Percentiles rank a stretch among this genome's conserved stretches.
Evolutionary conservation across 129 eudicot species (phyloP).

Genomic region (Cynara cardunculus): DNA sequence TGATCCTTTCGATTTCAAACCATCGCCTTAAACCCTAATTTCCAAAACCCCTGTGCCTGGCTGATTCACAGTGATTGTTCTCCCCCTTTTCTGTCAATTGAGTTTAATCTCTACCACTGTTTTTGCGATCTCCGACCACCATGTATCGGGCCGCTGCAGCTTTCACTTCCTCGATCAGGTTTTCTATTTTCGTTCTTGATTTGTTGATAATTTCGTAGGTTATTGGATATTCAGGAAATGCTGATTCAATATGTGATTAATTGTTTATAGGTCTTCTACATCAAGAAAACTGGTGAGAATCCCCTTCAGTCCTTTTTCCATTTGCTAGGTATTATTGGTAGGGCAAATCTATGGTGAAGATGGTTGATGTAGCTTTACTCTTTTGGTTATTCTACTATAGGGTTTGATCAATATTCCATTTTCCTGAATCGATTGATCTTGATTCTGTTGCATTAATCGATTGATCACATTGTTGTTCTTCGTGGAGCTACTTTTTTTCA

Average conservation of each 20-base stretch:
- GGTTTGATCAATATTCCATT: neutral
- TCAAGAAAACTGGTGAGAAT: conserved; percentile 52
- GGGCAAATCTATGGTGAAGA: neutral
- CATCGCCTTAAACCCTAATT: conserved; percentile 28
- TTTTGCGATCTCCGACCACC: neutral
- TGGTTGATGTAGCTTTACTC: neutral
- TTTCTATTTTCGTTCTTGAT: neutral
- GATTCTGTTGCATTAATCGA: neutral
- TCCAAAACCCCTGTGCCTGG: neutral
- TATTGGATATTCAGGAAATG: neutral
- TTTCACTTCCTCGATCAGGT: conserved; percentile 65
- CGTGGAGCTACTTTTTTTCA: neutral
- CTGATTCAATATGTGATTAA: neutral
- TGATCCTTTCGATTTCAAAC: neutral
- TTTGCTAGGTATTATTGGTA: neutral
- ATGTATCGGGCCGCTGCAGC: conserved; percentile 68
- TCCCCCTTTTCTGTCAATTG: neutral
- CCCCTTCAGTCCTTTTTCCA: neutral
- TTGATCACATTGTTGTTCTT: neutral
- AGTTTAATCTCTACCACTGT: neutral
- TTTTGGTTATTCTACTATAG: neutral
- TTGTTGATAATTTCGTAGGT: neutral
- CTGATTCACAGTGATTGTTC: neutral
- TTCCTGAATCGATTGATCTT: neutral
- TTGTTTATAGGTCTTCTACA: conserved; percentile 57